Base-by-base conservation (phyloP, 1,139 yeast species). In the Yamadazyma jaroonii region DNA sequence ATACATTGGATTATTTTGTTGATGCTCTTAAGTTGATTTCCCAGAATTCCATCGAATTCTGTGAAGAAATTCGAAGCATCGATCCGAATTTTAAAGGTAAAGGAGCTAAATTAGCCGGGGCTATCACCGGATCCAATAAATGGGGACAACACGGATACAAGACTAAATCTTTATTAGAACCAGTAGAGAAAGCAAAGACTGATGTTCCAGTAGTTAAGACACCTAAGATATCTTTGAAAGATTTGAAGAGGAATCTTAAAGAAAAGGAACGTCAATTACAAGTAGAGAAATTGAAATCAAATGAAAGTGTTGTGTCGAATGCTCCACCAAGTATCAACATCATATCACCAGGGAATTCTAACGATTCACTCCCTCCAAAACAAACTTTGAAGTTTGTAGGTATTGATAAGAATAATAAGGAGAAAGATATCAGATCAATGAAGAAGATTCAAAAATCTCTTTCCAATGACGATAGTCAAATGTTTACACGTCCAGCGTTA, bases 81-180 rank as follows among this genome's bases (percentile, higher is more conserved):
- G 63, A 68, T 44, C 77, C 77, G 2, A 66, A 66, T 42, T 65
- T 63, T 42, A 55, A 56, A 29, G 72, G 75, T 1, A 56, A 62
- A 37, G 77, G 77, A 3, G 71, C 77, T 9, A 63, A 64, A 44
- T 53, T 72, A 36, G 78, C 77, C 1, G 50, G 73, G 13, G 67
- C 61, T 3, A 67, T 72, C 22, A 72, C 78, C 2, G 78, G 78
- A 0, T 67, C 74, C 1, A 67, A 56, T 40, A 52, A 58, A 3
- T 70, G 69, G 50, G 75, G 72, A 0, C 49, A 53, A 4, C 57
- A 60, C 7, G 72, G 74, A 2, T 67, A 62, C 47, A 67, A 67
- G 42, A 69, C 75, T 10, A 70, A 68, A 48, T 68, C 74, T 9
- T 45, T 71, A 42, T 53, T 71, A 26, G 60, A 52, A 4, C 73